These are phyloP conservation scores for Podaxis sp. DNA, from an alignment of 768 basidiomycete genomes.

Conservation along the genomic window DNA sequence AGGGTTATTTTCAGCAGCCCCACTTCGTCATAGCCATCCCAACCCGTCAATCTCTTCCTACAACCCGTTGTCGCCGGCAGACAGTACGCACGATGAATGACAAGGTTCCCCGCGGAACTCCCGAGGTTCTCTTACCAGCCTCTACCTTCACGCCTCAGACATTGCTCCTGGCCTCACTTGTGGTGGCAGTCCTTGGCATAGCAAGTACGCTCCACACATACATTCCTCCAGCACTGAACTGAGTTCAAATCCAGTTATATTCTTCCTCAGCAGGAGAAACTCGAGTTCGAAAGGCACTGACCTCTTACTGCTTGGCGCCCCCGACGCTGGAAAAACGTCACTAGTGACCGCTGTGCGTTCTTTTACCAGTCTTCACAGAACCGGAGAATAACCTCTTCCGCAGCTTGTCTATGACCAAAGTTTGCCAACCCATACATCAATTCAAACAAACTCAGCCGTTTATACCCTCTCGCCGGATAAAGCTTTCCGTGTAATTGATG, in stretches of 20 bases:
- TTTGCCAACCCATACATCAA: conserved; percentile 68
- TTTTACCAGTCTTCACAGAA: not conserved
- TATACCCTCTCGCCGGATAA: conserved; percentile 41
- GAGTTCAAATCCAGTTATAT: conserved; percentile 29
- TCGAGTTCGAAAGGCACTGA: conserved; percentile 47
- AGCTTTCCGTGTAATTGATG: conserved; percentile 55
- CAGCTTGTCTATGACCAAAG: conserved; percentile 66
- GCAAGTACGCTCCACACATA: conserved; percentile 31
- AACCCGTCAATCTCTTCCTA: not conserved
- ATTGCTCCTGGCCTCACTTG: conserved; percentile 37
- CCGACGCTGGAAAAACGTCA: conserved; percentile 79
- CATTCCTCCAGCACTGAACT: not conserved
- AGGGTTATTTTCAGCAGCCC: not conserved
- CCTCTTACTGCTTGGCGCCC: conserved; percentile 72
- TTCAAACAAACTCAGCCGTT: conserved; percentile 64
- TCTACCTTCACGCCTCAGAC: conserved; percentile 33
- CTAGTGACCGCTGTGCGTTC: conserved; percentile 63
- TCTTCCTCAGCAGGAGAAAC: conserved; percentile 39
- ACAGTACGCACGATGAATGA: conserved; percentile 9
- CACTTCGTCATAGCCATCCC: not conserved
- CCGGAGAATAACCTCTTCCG: conserved; percentile 6
- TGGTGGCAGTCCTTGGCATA: conserved; percentile 37
- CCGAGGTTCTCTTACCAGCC: conserved; percentile 32
- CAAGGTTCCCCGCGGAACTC: conserved; percentile 19
- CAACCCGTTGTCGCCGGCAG: not conserved